A percentile compares a stretch with the other conserved stretches of the same genome.
Conservation (phyloP, 1,139 yeast species). For the Suhomyces yuchorum region DNA sequence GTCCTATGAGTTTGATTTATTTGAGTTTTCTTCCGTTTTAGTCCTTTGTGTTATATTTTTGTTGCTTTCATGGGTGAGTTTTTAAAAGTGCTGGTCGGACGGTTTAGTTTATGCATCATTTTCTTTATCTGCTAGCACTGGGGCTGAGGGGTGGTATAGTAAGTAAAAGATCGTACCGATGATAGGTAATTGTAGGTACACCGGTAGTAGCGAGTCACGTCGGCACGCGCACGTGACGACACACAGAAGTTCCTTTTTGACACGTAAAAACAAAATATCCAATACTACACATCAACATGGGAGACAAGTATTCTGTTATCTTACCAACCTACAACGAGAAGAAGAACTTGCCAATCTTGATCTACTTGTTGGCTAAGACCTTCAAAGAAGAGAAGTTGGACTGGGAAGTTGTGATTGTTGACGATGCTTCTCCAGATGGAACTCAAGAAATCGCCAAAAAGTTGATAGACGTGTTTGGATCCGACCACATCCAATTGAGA, state of each 20-base stretch:
- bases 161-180: background rate
- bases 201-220: background rate
- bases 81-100: constrained; percentile 3
- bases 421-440: constrained; percentile 82
- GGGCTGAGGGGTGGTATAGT: constrained; percentile 6
- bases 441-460: constrained; percentile 75
- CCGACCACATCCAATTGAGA: constrained; percentile 63
- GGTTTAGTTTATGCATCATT: background rate
- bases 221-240: background rate
- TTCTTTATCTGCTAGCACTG: constrained; percentile 1
- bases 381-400: constrained; percentile 59
- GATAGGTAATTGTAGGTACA: background rate
- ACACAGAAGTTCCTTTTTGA: background rate
- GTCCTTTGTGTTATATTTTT: constrained; percentile 6
- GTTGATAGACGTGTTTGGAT: constrained; percentile 63
- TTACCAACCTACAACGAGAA: constrained; percentile 81
- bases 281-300: constrained; percentile 14
- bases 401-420: constrained; percentile 82
- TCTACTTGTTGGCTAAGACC: constrained; percentile 72
- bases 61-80: constrained; percentile 5
- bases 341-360: constrained; percentile 68
- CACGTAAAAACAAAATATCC: constrained; percentile 11
- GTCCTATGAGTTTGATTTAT: constrained; percentile 7
- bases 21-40: constrained; percentile 2
- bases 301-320: constrained; percentile 70